These are phyloP conservation scores for Didymella segeticola DNA, from an alignment of 2,329 filamentous ascomycete genomes.

Conservation along the genomic window DNA sequence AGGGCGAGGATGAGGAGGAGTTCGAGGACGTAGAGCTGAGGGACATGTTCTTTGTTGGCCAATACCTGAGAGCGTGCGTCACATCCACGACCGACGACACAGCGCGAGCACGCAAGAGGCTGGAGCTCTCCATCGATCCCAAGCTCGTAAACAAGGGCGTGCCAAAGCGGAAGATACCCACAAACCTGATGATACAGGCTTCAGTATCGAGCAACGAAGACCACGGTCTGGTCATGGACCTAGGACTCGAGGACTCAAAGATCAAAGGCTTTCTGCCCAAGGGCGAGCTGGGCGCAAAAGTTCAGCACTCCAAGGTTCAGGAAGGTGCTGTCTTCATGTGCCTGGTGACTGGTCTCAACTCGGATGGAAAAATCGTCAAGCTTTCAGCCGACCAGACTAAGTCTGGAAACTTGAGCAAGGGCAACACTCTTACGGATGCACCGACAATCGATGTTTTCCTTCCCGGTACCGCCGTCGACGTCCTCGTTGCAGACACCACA, in stretches of 20 bases:
- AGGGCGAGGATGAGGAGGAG: slow-evolving; percentile 57
- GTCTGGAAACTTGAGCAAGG: slow-evolving; percentile 70
- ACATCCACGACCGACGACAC: slow-evolving; percentile 75
- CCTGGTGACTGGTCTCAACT: slow-evolving; percentile 74
- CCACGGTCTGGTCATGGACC: slow-evolving; percentile 91
- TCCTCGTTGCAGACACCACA: slow-evolving; percentile 79
- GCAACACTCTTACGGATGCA: slow-evolving; percentile 73
- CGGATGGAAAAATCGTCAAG: slow-evolving; percentile 84
- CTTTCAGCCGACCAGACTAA: slow-evolving; percentile 77
- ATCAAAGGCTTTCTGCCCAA: slow-evolving; percentile 84
- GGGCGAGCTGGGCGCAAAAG: slow-evolving; percentile 74
- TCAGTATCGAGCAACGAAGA: slow-evolving; percentile 93
- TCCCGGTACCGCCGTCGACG: slow-evolving; percentile 87
- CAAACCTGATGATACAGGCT: slow-evolving; percentile 82
- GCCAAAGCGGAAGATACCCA: slow-evolving; percentile 73
- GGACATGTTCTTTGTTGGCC: slow-evolving; percentile 78
- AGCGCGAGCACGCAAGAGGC: slow-evolving; percentile 75
- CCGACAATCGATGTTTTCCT: slow-evolving; percentile 89
- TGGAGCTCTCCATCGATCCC: slow-evolving; percentile 87
- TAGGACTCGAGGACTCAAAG: slow-evolving; percentile 73
- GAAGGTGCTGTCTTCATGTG: slow-evolving; percentile 87
- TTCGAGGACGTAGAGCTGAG: slow-evolving; percentile 72
- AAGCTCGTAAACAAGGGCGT: slow-evolving; percentile 79
- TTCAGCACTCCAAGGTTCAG: slow-evolving; percentile 72
- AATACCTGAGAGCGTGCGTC: slow-evolving; percentile 87